Evolutionary conservation across 441 rosid genomes (phyloP).

Genomic region (Erodium moschatum): DNA sequence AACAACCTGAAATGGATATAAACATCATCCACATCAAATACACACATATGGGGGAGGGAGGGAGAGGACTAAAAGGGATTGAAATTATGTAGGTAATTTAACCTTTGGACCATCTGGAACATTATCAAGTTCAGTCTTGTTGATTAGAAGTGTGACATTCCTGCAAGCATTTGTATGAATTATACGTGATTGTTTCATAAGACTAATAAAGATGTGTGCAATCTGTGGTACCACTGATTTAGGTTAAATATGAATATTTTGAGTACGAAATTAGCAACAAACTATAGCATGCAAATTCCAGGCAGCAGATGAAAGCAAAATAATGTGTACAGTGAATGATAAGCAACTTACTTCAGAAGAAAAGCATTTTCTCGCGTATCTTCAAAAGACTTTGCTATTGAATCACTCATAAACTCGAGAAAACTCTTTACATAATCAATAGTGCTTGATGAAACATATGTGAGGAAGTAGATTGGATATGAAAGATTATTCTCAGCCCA

Average conservation of each 20-base stretch:
- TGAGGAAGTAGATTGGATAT: slow-evolving; percentile 78
- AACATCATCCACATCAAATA: slow-evolving; percentile 19
- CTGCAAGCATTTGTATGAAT: slow-evolving; percentile 37
- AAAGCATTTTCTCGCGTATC: slow-evolving; percentile 95
- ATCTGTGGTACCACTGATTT: background rate
- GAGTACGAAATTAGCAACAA: background rate
- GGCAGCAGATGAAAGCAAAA: background rate
- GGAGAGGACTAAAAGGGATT: background rate
- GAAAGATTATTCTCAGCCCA: slow-evolving; percentile 58
- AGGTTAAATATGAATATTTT: background rate
- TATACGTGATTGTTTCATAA: background rate
- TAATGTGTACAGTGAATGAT: slow-evolving; percentile 3
- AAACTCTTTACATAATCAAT: slow-evolving; percentile 94
- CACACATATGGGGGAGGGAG: background rate
- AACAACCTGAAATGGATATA: slow-evolving; percentile 53
- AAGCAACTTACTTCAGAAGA: slow-evolving; percentile 56
- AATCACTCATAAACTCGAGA: slow-evolving; percentile 98
- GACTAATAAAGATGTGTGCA: background rate
- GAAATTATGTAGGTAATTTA: slow-evolving; percentile 19
- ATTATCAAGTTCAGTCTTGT: slow-evolving; percentile 79
- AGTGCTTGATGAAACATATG: slow-evolving; percentile 84
- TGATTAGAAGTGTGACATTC: slow-evolving; percentile 67
- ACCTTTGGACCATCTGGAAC: slow-evolving; percentile 92
- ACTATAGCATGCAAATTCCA: background rate
- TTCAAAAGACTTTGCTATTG: slow-evolving; percentile 91